Evolutionary conservation across 768 basidiomycete genomes (phyloP).

Genomic region (Boletus sensibilis): DNA sequence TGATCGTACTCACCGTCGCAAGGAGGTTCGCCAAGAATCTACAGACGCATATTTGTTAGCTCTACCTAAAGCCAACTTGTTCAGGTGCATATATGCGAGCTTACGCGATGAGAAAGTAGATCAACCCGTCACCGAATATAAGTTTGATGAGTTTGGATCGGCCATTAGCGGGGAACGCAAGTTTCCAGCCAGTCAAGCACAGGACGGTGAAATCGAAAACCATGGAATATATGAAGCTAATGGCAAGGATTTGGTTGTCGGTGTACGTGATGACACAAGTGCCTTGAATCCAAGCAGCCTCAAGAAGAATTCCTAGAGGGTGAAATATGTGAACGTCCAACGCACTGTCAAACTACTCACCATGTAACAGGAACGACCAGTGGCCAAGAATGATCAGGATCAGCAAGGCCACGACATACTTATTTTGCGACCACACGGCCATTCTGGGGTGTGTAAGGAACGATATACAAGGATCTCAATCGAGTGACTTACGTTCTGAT

Average conservation of each 20-base stretch:
- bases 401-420: constrained; percentile 51
- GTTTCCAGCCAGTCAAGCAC: constrained; percentile 59
- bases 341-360: constrained; percentile 30
- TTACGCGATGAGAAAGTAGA: constrained; percentile 72
- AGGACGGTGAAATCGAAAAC: constrained; percentile 65
- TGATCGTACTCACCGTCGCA: constrained; percentile 40
- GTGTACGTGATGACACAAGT: constrained; percentile 62
- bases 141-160: constrained; percentile 59
- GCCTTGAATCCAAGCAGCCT: constrained; percentile 51
- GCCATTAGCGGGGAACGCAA: constrained; percentile 45
- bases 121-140: constrained; percentile 70
- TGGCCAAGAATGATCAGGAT: constrained; percentile 61
- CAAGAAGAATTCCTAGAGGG: constrained; percentile 52
- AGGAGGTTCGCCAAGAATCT: constrained; percentile 69
- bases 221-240: constrained; percentile 75
- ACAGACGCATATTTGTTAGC: constrained; percentile 6
- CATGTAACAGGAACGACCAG: constrained; percentile 70
- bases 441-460: constrained; percentile 42
- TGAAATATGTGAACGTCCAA: not conserved
- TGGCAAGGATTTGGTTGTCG: constrained; percentile 57
- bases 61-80: not conserved
- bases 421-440: constrained; percentile 65
- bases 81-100: constrained; percentile 25
- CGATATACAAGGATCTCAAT: not conserved
- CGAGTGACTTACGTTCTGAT: constrained; percentile 55